A percentile compares a stretch with the other conserved stretches of the same genome.
phyloP scores from a whole-genome alignment of 306 rosid genomes.

The Corylus heterophylla region DNA sequence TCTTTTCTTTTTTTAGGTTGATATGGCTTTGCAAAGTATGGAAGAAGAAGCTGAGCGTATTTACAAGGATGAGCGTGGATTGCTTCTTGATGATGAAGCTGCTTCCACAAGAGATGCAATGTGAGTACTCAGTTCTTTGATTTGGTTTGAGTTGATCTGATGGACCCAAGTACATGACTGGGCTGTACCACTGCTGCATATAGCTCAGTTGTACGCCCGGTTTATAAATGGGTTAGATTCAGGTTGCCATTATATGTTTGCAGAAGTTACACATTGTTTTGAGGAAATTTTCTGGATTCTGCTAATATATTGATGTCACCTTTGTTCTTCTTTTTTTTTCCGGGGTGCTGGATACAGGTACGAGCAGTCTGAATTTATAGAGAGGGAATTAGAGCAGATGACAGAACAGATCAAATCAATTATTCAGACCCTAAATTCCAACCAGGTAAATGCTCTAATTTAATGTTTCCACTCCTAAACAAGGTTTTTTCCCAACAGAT shows the following conservation, averaged over 20 bases:
- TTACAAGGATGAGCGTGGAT: constrained; percentile 88
- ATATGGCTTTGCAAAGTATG: constrained; percentile 85
- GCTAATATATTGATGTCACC: neutral
- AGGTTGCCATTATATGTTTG: neutral
- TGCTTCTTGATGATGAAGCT: constrained; percentile 91
- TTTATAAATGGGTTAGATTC: neutral
- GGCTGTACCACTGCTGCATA: neutral
- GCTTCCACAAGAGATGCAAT: constrained; percentile 96
- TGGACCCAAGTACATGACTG: neutral
- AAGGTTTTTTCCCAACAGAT: neutral
- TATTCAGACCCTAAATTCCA: constrained; percentile 81
- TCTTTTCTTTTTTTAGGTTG: constrained; percentile 57
- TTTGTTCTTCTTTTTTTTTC: neutral
- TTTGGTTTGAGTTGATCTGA: constrained; percentile 4
- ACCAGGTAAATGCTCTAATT: constrained; percentile 61
- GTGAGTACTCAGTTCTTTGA: constrained; percentile 50
- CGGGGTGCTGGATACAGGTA: constrained; percentile 50
- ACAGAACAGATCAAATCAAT: constrained; percentile 88
- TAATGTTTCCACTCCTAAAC: constrained; percentile 1
- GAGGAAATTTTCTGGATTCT: neutral
- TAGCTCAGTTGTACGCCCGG: neutral
- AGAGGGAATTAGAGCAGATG: constrained; percentile 94
- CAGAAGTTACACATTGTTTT: neutral
- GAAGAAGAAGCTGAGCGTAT: constrained; percentile 91
- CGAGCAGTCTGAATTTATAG: constrained; percentile 87